Evolutionary conservation across 345 rosid species (phyloP), one percentile per base, ranked within the genome.

Genomic region (Mangifera indica): DNA sequence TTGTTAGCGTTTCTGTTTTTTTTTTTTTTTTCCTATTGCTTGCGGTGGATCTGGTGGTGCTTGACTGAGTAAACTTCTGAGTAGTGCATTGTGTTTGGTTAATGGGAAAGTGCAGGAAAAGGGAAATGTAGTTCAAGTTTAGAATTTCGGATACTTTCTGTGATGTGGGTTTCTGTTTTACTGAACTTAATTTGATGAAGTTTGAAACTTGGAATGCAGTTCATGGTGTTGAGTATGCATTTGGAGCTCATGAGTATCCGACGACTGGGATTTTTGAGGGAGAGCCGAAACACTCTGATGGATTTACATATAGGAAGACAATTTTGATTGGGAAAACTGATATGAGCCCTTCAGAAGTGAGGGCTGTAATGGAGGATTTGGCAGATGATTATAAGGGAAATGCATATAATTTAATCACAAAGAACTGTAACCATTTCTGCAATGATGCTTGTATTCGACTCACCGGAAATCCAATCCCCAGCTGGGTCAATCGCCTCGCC

Each of bases 351-450:
- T 67, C 77, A 51, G 87, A 89, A 62, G 93, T 95, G 34, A 92
- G 97, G 76, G 66, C 83, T 66, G 73, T 88, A 9, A 89, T 91
- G 95, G 98, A 91, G 84, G 89, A 89, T 37, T 81, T 96, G 63
- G 88, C 97, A 21, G 87, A 83, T 54, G 78, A 75, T 14, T 96
- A 88, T 70, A 83, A 74, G 76, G 98, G 99, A n/a, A 89, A 87
- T 78, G 90, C 93, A 9, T 93, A 96, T 69, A 88, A 93, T 80
- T 80, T 93, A 65, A 96, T 96, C 59, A 88, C 97, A 63, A 96
- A 93, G 84, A 96, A 93, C 74, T 96, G 98, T 73, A 96, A 96
- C 82, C 99, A 96, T 82, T 96, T 96, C 82, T 96, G 98, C 84
- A 85, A 96, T 15, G 93, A 88, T 58, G 94, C 91, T 66, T 93